Percentiles rank a stretch among this genome's conserved stretches.
Evolutionary conservation across 2,329 filamentous ascomycete species (phyloP).

Genomic region (Daldinia eschscholtzii): DNA sequence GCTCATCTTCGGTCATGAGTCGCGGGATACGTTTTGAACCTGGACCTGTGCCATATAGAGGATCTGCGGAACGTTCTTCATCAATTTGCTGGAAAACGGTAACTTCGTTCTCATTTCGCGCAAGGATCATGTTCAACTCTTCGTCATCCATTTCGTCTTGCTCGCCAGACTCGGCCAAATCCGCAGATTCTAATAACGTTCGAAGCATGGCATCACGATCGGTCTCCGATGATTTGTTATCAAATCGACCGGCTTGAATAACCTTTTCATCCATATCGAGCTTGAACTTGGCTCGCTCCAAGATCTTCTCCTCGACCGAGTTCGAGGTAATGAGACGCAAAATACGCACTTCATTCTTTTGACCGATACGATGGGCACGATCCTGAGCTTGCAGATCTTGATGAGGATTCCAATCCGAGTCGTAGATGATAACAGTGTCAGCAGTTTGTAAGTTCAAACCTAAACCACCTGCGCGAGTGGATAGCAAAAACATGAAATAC

Average conservation of each 20-base stretch:
- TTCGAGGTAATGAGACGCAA: conserved; percentile 95
- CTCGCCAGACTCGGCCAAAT: conserved; percentile 75
- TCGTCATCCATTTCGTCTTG: conserved; percentile 99
- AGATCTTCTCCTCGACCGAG: conserved; percentile 98
- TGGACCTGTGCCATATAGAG: conserved; percentile 76
- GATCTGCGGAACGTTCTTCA: conserved; percentile 74
- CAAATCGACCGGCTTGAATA: conserved; percentile 98
- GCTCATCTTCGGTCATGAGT: conserved; percentile 86
- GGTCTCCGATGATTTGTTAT: conserved; percentile 98
- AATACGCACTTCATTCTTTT: conserved; percentile 99
- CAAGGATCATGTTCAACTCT: conserved; percentile 93
- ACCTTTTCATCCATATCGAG: conserved; percentile 99
- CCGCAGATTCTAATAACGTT: conserved; percentile 88
- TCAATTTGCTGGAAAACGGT: conserved; percentile 85
- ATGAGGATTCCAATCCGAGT: conserved; percentile 99
- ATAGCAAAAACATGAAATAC: conserved; percentile 98
- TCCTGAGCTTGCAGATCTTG: conserved; percentile 99
- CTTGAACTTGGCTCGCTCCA: conserved; percentile 97
- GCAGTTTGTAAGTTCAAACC: conserved; percentile 97
- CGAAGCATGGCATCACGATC: conserved; percentile 97
- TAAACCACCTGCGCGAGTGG: conserved; percentile 96
- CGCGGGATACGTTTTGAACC: conserved; percentile 77
- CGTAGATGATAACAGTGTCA: conserved; percentile 99
- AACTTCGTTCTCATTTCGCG: conserved; percentile 86
- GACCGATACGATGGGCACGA: conserved; percentile 99